Evolutionary conservation across 257 asterid genomes (phyloP).

Genomic region (Jacaranda copaia): DNA sequence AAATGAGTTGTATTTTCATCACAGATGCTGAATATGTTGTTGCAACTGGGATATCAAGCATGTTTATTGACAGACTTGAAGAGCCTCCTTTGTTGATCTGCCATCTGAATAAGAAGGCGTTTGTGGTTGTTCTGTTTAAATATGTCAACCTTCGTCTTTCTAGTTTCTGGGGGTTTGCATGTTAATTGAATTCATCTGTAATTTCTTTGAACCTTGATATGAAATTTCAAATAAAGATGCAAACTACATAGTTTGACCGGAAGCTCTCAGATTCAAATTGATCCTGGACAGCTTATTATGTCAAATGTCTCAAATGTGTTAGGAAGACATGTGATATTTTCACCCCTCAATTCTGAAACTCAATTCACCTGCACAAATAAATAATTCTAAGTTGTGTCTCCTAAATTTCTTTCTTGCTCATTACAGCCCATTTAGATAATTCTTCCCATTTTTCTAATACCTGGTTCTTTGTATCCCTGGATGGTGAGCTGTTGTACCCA

Average conservation of each 20-base stretch:
- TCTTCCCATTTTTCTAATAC: conserved; percentile 24
- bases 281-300: not conserved
- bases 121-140: conserved; percentile 30
- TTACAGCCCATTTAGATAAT: not conserved
- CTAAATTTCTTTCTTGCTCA: not conserved
- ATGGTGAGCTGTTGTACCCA: conserved; percentile 22
- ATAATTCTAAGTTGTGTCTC: conserved; percentile 18
- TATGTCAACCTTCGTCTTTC: conserved; percentile 16
- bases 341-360: not conserved
- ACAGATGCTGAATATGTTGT: conserved; percentile 59
- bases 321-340: conserved; percentile 8
- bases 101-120: conserved; percentile 74
- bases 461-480: conserved; percentile 26
- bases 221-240: conserved; percentile 8
- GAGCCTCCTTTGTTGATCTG: conserved; percentile 79
- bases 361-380: conserved; percentile 2
- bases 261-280: not conserved
- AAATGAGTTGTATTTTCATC: conserved; percentile 45
- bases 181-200: not conserved
- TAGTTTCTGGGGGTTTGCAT: conserved; percentile 26
- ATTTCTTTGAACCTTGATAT: conserved; percentile 28
- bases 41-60: conserved; percentile 51
- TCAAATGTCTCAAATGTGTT: not conserved
- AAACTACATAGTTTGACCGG: conserved; percentile 14
- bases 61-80: conserved; percentile 67